phyloP scores from a whole-genome alignment of 2,329 filamentous ascomycete genomes.

The Atkinsonella hypoxylon region DNA sequence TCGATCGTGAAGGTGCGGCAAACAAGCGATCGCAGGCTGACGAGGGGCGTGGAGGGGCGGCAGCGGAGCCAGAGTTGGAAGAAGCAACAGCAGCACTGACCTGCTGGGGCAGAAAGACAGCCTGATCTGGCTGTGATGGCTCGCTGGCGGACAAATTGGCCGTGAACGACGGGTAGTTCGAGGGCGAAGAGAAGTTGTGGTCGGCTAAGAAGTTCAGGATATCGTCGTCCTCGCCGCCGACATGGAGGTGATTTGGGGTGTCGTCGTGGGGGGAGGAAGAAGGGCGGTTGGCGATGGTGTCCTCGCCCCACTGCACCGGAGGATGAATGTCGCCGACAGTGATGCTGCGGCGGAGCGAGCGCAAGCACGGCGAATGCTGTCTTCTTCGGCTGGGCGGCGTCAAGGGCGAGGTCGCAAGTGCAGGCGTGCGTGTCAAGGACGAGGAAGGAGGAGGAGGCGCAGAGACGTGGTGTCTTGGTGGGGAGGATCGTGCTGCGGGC shows the following conservation, averaged over 20 bases:
- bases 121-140: conserved; percentile 3
- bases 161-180: conserved; percentile 21
- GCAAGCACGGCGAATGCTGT: not conserved
- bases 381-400: not conserved
- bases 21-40: conserved; percentile 9
- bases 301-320: conserved; percentile 6
- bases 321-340: not conserved
- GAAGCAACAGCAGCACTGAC: conserved; percentile 1
- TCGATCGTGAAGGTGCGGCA: conserved; percentile 12
- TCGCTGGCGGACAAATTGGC: not conserved
- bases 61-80: conserved; percentile 8
- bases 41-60: conserved; percentile 7
- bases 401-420: not conserved
- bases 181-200: conserved; percentile 24
- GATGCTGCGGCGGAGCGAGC: not conserved
- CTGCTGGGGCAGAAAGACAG: conserved; percentile 4
- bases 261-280: not conserved
- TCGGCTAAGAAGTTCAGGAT: conserved; percentile 16
- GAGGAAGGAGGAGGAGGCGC: not conserved
- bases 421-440: not conserved
- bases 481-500: conserved; percentile 9
- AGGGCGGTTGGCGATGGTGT: conserved; percentile 5
- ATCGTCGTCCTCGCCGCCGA: conserved; percentile 11
- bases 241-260: not conserved
- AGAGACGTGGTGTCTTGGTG: conserved; percentile 6